Evolutionary conservation across 2,329 filamentous ascomycete genomes (phyloP).

Genomic region (Hypoxylon sp.): DNA sequence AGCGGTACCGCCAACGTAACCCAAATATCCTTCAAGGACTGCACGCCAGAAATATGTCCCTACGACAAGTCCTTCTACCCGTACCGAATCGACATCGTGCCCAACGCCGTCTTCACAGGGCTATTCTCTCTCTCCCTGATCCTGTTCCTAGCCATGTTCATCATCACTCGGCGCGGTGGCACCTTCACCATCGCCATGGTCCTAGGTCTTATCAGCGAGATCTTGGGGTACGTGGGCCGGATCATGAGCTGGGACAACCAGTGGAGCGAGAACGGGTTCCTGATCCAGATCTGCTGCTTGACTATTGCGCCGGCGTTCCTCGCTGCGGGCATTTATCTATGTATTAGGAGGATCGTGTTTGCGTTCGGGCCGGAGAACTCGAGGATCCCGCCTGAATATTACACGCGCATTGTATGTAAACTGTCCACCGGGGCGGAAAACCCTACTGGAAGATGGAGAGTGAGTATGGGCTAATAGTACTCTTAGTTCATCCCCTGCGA

Average conservation of each 20-base stretch:
- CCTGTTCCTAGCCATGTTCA: conserved; percentile 59
- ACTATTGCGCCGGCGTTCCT: conserved; percentile 77
- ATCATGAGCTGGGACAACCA: conserved; percentile 69
- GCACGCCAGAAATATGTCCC: conserved; percentile 42
- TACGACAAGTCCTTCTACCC: conserved; percentile 59
- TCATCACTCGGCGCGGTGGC: conserved; percentile 62
- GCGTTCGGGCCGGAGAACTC: conserved; percentile 65
- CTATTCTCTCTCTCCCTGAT: conserved; percentile 65
- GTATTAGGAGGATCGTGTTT: conserved; percentile 65
- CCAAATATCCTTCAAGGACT: conserved; percentile 39
- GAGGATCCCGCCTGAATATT: conserved; percentile 62
- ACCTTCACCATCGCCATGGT: conserved; percentile 68
- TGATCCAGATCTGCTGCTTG: conserved; percentile 73
- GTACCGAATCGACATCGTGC: conserved; percentile 68
- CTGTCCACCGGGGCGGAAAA: no score
- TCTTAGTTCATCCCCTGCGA: conserved; percentile 75
- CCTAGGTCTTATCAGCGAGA: conserved; percentile 68
- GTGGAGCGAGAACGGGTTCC: conserved; percentile 63
- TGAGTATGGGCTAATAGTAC: conserved; percentile 12
- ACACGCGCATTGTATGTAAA: conserved; percentile 62
- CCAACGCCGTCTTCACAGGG: conserved; percentile 67
- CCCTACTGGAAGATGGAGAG: no score
- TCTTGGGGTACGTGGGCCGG: conserved; percentile 72
- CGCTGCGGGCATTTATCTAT: conserved; percentile 75
- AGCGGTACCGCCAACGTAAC: background rate